Evolutionary conservation across 495 filamentous ascomycete species (phyloP).

Genomic region (Penicillium canescens): DNA sequence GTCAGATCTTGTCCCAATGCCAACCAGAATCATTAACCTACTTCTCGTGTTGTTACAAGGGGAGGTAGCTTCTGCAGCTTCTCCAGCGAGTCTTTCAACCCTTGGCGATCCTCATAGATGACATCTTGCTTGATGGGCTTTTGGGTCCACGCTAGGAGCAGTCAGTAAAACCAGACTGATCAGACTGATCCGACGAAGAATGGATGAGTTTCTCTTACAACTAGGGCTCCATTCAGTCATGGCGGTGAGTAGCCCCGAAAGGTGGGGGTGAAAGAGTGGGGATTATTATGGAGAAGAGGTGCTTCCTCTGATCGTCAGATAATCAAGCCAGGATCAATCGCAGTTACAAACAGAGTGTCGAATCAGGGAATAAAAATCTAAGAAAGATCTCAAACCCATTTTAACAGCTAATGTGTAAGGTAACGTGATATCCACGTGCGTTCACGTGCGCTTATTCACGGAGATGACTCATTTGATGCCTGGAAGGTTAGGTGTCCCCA

Average conservation of each 20-base stretch:
- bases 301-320: neutral
- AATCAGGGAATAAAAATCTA: too few species aligned
- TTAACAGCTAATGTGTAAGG: too few species aligned
- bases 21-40: constrained; percentile 16
- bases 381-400: too few species aligned
- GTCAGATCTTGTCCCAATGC: neutral
- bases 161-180: neutral
- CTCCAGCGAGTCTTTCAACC: constrained; percentile 60
- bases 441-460: too few species aligned
- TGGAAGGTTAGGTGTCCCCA: too few species aligned
- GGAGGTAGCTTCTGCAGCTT: constrained; percentile 82
- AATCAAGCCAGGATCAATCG: neutral
- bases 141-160: constrained; percentile 68
- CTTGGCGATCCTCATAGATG: constrained; percentile 67
- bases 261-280: constrained; percentile 1
- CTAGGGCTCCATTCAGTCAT: constrained; percentile 37
- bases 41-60: constrained; percentile 81
- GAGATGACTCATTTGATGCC: too few species aligned
- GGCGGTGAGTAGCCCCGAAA: constrained; percentile 9
- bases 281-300: neutral
- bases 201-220: constrained; percentile 22
- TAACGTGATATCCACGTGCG: too few species aligned
- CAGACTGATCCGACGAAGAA: neutral
- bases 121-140: constrained; percentile 94
- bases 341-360: neutral